These are phyloP conservation scores for Ophiosphaerella narmari DNA, from an alignment of 2,329 filamentous ascomycete species.

Conservation along the genomic window DNA sequence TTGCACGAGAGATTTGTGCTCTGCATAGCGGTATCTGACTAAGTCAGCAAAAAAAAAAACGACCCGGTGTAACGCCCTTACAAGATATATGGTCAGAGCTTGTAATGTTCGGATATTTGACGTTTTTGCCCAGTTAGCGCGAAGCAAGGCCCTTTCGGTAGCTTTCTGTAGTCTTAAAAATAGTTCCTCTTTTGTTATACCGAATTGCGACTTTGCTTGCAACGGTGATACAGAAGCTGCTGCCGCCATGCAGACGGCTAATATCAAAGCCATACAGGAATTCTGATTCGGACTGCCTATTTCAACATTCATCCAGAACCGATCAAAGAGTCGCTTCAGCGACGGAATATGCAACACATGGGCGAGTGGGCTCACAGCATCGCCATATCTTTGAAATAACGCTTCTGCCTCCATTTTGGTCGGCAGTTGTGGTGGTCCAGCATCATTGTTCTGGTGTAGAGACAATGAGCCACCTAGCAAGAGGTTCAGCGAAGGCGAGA, in stretches of 20 bases:
- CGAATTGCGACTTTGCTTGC: constrained; percentile 46
- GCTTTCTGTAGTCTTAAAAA: constrained; percentile 43
- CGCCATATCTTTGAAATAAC: constrained; percentile 40
- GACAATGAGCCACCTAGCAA: constrained; percentile 39
- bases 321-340: constrained; percentile 44
- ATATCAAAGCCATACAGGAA: constrained; percentile 43
- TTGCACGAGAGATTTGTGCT: constrained; percentile 45
- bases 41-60: not conserved
- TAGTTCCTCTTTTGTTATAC: constrained; percentile 44
- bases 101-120: constrained; percentile 46
- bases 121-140: constrained; percentile 46
- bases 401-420: constrained; percentile 44
- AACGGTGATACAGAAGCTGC: constrained; percentile 43
- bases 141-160: constrained; percentile 42
- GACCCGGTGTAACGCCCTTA: constrained; percentile 9
- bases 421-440: constrained; percentile 38
- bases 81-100: constrained; percentile 45
- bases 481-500: constrained; percentile 42
- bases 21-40: constrained; percentile 43
- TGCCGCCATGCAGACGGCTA: constrained; percentile 45
- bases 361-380: constrained; percentile 45
- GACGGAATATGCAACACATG: constrained; percentile 45
- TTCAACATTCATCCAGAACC: constrained; percentile 45
- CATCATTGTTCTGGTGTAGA: constrained; percentile 32
- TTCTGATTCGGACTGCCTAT: constrained; percentile 43